Base-by-base conservation (phyloP, 1,284 basidiomycete species). In the Apiotrichum gamsii region DNA sequence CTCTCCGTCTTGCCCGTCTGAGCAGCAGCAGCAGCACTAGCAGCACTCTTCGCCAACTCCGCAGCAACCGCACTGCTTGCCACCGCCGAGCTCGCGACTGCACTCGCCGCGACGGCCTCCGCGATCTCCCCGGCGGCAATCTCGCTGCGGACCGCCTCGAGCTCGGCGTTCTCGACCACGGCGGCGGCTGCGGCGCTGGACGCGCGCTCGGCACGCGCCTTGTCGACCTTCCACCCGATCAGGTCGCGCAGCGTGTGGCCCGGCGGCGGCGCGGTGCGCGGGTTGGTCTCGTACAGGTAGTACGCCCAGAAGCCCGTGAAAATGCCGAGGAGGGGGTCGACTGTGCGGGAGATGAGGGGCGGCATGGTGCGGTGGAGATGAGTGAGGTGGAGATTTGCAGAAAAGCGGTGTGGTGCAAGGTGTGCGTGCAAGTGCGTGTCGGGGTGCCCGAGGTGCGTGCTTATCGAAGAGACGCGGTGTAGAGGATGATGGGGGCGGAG, bases 281-380 rank as follows among this genome's bases (percentile, higher is more conserved):
- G 89, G 68, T 91, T 83, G 32, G 77, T 85, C 69, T 91, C 88
- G 71, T 86, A 80, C 19, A 93, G 79, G 65, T 87, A 82, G 69
- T 83, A 91, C 1, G 89, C 89, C 35, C 90, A 74, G 35, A 83
- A 69, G 16, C 89, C 72, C 1, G 88, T 90, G 67, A 89, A 87
- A 36, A 88, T 72, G 13, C 86, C 88, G 16, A 91, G 73, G 21
- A 87, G 52, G 15, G 85, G 84, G 69, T 89, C 87, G 19, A 88
- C 61, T 9, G 67, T 67, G 18, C 68, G 59, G 6, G 66, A 68
- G 35, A 73, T 65, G 42, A 73, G 66, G 54, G 70, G n/a, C n/a
- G 67, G 60, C 67, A 72, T 71, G 1, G 35, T 21, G n/a, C n/a
- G 8, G 10, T 18, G n/a, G 13, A 28, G 24, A 14, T 13, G 30